These are phyloP conservation scores for Capsicum chinense DNA, from an alignment of 257 asterid genomes.

Conservation along the genomic window DNA sequence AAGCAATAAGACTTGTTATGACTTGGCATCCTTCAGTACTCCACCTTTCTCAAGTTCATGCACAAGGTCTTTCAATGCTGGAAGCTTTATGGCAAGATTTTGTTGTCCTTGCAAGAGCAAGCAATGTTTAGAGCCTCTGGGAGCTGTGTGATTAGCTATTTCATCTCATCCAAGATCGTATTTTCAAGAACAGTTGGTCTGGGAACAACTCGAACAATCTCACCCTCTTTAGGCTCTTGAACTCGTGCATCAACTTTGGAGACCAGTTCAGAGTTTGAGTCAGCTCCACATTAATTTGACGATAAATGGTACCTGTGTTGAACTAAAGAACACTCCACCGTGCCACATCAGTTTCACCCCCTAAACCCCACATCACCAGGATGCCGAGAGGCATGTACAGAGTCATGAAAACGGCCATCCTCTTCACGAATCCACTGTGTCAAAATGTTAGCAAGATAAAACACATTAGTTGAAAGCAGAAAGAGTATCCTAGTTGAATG, in stretches of 20 bases:
- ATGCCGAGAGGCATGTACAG: conserved; percentile 25
- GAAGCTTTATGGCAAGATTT: conserved; percentile 92
- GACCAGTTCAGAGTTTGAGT: conserved; percentile 85
- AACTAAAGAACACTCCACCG: conserved; percentile 60
- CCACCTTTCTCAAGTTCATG: conserved; percentile 93
- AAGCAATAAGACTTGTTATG: conserved; percentile 25
- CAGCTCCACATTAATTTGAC: conserved; percentile 85
- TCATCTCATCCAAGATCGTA: conserved; percentile 79
- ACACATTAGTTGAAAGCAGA: too few species aligned
- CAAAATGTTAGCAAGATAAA: conserved; percentile 13
- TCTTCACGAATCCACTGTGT: conserved; percentile 74
- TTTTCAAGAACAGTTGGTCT: conserved; percentile 72
- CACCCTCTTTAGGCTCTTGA: conserved; percentile 84
- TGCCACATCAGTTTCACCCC: too few species aligned
- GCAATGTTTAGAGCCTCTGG: conserved; percentile 65
- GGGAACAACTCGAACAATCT: conserved; percentile 83
- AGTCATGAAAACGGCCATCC: conserved; percentile 66
- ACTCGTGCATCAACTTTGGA: conserved; percentile 86
- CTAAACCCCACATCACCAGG: too few species aligned
- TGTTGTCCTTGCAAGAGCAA: too few species aligned
- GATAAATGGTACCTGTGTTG: conserved; percentile 87
- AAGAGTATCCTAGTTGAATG: too few species aligned
- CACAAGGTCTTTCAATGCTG: conserved; percentile 86
- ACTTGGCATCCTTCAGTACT: conserved; percentile 69
- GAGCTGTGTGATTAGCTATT: conserved; percentile 65